Conservation (phyloP, 2,329 filamentous ascomycete genomes). For the Nakataea oryzae region DNA sequence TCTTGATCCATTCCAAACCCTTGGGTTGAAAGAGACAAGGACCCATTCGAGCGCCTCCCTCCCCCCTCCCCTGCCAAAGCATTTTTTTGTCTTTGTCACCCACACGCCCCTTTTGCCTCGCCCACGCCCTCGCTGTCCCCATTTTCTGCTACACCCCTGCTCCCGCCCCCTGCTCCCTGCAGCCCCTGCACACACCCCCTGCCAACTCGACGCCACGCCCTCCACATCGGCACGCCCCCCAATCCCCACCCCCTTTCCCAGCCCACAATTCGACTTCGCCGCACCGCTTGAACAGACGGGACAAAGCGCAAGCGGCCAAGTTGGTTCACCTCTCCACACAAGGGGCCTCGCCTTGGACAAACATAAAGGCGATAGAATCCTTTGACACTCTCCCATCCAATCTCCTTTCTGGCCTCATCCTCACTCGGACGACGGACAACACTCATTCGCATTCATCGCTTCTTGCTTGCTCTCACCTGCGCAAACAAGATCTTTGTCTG, state of each 20-base stretch:
- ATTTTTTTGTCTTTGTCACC: neutral
- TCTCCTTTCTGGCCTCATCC: neutral
- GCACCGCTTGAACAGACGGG: constrained; percentile 16
- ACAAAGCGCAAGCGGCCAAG: neutral
- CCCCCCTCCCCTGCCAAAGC: neutral
- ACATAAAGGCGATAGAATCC: neutral
- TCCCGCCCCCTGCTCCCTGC: neutral
- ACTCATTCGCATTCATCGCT: constrained; percentile 2
- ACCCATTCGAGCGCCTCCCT: neutral
- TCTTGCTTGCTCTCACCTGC: constrained; percentile 1
- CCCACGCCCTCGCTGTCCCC: neutral
- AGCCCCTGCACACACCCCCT: neutral
- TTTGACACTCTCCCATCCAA: neutral
- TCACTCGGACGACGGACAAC: neutral
- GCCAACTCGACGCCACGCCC: constrained; percentile 6
- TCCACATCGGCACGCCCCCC: neutral
- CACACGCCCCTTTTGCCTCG: neutral
- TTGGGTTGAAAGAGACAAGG: neutral
- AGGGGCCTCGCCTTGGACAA: neutral
- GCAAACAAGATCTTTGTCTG: neutral
- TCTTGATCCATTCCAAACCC: constrained; percentile 3
- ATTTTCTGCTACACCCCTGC: neutral
- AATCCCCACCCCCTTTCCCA: constrained; percentile 10
- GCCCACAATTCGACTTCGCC: constrained; percentile 16
- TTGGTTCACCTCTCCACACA: neutral